Evolutionary conservation across 768 basidiomycete species (phyloP).

Genomic region (Rhodotorula diobovata): DNA sequence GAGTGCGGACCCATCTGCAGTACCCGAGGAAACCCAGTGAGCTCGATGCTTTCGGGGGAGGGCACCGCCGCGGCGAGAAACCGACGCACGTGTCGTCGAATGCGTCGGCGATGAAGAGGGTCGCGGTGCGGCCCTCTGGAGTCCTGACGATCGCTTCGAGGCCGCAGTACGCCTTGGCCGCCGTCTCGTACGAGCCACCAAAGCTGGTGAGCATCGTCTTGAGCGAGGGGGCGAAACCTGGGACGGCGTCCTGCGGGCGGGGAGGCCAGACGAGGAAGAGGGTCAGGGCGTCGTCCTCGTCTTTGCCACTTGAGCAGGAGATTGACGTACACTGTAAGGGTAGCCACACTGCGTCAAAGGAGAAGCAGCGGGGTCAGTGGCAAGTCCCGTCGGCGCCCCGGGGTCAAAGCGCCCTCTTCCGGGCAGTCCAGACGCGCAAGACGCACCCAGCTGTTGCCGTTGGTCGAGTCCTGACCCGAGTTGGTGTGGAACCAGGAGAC

Average conservation of each 20-base stretch:
- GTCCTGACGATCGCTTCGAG: slow-evolving; percentile 31
- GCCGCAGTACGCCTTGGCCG: slow-evolving; percentile 39
- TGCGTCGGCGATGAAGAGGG: slow-evolving; percentile 38
- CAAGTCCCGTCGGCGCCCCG: too few species aligned
- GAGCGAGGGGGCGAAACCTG: slow-evolving; percentile 38
- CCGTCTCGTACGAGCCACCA: slow-evolving; percentile 20
- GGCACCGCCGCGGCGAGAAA: not conserved
- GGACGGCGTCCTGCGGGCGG: slow-evolving; percentile 25
- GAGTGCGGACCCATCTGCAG: slow-evolving; percentile 23
- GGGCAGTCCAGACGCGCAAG: too few species aligned
- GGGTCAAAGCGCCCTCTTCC: too few species aligned
- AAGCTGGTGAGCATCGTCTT: slow-evolving; percentile 41
- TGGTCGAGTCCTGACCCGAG: slow-evolving; percentile 33
- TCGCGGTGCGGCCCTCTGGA: slow-evolving; percentile 30
- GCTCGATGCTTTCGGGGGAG: not conserved
- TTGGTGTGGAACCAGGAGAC: slow-evolving; percentile 39
- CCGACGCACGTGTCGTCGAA: slow-evolving; percentile 39
- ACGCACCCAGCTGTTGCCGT: slow-evolving; percentile 36
- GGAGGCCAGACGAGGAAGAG: not conserved
- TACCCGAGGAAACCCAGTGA: not conserved
- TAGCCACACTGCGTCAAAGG: not conserved
- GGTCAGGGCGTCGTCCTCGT: not conserved
- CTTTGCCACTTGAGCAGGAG: too few species aligned
- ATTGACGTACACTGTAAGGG: not conserved
- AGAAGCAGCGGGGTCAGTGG: not conserved